Evolutionary conservation across 139 green algal species (phyloP).

Genomic region (Ostreobium quekettii): DNA sequence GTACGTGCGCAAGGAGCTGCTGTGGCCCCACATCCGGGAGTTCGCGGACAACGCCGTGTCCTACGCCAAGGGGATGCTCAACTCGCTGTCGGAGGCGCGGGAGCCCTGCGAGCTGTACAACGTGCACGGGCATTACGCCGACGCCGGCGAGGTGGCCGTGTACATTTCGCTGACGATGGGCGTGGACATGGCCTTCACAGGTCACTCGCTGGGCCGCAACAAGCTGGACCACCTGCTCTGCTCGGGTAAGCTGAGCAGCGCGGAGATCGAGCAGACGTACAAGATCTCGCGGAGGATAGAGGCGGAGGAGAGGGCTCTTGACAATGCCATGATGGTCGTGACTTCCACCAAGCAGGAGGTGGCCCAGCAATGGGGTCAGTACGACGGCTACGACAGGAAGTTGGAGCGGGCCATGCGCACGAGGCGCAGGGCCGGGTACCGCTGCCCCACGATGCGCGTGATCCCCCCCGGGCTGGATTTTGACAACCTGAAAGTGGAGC

Average conservation of each 20-base stretch:
- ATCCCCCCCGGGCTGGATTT: conserved; percentile 86
- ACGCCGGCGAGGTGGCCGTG: conserved; percentile 52
- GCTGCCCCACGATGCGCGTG: conserved; percentile 83
- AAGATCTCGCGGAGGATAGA: conserved; percentile 62
- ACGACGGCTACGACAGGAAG: conserved; percentile 60
- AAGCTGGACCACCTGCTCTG: conserved; percentile 89
- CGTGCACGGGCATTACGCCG: conserved; percentile 42
- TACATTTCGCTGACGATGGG: conserved; percentile 66
- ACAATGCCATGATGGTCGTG: conserved; percentile 75
- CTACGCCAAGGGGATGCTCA: conserved; percentile 50
- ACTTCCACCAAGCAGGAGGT: conserved; percentile 86
- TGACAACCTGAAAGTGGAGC: conserved; percentile 52
- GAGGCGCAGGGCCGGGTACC: conserved; percentile 44
- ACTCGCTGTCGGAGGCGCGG: conserved; percentile 36
- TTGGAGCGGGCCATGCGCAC: conserved; percentile 27
- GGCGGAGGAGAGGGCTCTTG: conserved; percentile 84
- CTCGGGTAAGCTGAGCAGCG: conserved; percentile 43
- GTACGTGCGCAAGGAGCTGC: conserved; percentile 78
- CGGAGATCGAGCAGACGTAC: conserved; percentile 85
- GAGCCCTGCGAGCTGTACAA: conserved; percentile 56
- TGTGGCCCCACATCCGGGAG: conserved; percentile 89
- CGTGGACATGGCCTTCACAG: conserved; percentile 86
- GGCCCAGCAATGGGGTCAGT: conserved; percentile 89
- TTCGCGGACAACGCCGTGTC: conserved; percentile 75
- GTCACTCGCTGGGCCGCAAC: conserved; percentile 87